Evolutionary conservation across 805 yeast genomes (phyloP).

Genomic region (Candida ascalaphidarum): DNA sequence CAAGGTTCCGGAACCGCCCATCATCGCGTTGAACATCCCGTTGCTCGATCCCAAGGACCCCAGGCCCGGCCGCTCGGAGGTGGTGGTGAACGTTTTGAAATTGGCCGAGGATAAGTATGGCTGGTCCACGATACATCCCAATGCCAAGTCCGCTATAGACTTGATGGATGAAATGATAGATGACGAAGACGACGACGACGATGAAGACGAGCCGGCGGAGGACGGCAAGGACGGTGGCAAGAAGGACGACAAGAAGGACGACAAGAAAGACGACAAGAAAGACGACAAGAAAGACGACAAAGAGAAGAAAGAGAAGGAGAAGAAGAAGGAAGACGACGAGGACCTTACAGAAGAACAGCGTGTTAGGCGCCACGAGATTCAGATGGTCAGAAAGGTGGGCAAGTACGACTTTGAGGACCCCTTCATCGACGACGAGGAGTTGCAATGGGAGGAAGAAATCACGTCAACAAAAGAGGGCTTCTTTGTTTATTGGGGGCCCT

Average conservation of each 20-base stretch:
- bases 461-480: conserved; percentile 92
- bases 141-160: conserved; percentile 49
- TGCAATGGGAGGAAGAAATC: conserved; percentile 87
- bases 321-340: conserved; percentile 11
- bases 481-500: conserved; percentile 90
- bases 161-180: conserved; percentile 41
- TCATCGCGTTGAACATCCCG: conserved; percentile 50
- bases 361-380: conserved; percentile 34
- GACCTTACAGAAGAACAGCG: conserved; percentile 34
- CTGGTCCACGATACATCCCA: conserved; percentile 62
- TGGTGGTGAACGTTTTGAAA: conserved; percentile 62
- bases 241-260: conserved; percentile 18
- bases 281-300: no score
- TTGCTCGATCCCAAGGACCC: conserved; percentile 38
- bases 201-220: conserved; percentile 24
- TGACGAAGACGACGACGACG: conserved; percentile 40
- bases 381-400: conserved; percentile 69
- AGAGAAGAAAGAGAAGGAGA: conserved; percentile 10
- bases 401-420: conserved; percentile 92
- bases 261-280: no score
- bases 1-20: conserved; percentile 24
- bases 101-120: conserved; percentile 83
- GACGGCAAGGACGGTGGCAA: conserved; percentile 3
- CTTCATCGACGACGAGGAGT: conserved; percentile 90
- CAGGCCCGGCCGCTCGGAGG: conserved; percentile 50